A percentile compares a stretch with the other conserved stretches of the same genome.
These are phyloP conservation scores for Albophoma yamanashiensis DNA, from an alignment of 2,329 filamentous ascomycete genomes.

Conservation along the genomic window DNA sequence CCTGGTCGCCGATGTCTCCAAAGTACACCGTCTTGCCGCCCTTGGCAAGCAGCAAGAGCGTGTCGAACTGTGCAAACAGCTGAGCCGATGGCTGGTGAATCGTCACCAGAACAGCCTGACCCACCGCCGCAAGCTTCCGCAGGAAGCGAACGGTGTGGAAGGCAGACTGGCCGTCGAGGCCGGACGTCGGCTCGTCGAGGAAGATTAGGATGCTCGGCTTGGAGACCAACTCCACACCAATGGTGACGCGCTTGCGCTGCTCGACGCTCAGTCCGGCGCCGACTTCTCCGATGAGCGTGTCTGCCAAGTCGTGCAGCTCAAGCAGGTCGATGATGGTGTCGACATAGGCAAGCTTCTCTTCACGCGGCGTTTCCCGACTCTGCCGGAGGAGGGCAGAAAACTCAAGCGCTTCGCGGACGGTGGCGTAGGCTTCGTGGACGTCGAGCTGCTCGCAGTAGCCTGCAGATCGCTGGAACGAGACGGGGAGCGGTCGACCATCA, in stretches of 20 bases:
- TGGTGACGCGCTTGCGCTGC: conserved; percentile 45
- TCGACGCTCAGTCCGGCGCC: conserved; percentile 44
- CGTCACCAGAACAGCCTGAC: conserved; percentile 58
- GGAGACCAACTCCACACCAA: conserved; percentile 50
- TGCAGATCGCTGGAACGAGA: conserved; percentile 68
- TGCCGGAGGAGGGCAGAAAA: conserved; percentile 69
- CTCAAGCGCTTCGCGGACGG: conserved; percentile 64
- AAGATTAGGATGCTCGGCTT: conserved; percentile 51
- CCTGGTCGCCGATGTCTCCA: conserved; percentile 51
- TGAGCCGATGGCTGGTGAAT: conserved; percentile 62
- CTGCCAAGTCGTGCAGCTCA: conserved; percentile 35
- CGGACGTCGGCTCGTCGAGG: conserved; percentile 52
- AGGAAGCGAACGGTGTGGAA: conserved; percentile 56
- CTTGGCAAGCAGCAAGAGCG: conserved; percentile 50
- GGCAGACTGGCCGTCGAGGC: conserved; percentile 59
- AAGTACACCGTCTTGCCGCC: conserved; percentile 59
- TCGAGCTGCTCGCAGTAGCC: conserved; percentile 78
- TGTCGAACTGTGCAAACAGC: conserved; percentile 57
- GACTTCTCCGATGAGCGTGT: conserved; percentile 34
- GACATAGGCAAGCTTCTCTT: conserved; percentile 67
- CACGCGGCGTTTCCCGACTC: conserved; percentile 47
- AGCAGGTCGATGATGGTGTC: conserved; percentile 63
- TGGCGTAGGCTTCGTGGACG: conserved; percentile 61
- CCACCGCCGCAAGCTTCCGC: conserved; percentile 52
- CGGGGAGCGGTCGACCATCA: conserved; percentile 59